Conservation (phyloP, 495 filamentous ascomycete genomes). For the Aspergillus sclerotiicarbonarius region DNA sequence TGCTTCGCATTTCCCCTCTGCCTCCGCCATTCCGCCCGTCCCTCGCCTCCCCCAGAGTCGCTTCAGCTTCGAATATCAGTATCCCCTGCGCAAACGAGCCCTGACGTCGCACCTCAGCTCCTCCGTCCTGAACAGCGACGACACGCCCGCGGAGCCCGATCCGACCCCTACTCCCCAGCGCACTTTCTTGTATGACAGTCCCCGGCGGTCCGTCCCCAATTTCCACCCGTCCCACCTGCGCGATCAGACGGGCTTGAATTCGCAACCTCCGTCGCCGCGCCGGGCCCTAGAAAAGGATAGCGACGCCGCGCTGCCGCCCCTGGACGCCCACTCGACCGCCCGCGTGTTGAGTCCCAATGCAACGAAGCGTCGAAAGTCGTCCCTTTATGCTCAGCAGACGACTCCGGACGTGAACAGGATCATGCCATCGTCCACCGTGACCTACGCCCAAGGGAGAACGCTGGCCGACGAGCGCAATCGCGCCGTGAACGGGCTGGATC, state of each 20-base stretch:
- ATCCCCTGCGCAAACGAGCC: constrained; percentile 23
- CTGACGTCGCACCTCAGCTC: constrained; percentile 20
- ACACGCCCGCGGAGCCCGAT: constrained; percentile 10
- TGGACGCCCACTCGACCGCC: constrained; percentile 15
- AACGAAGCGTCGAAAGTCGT: constrained; percentile 28
- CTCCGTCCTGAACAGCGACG: constrained; percentile 14
- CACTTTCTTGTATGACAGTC: constrained; percentile 20
- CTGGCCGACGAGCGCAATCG: constrained; percentile 32
- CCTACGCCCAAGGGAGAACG: constrained; percentile 25
- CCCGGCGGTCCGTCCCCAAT: constrained; percentile 21
- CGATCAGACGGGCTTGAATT: constrained; percentile 1
- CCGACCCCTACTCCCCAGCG: constrained; percentile 18
- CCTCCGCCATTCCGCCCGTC: constrained; percentile 6
- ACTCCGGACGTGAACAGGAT: constrained; percentile 25
- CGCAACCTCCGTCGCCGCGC: constrained; percentile 13
- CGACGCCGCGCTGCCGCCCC: constrained; percentile 17
- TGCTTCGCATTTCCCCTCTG: constrained; percentile 4
- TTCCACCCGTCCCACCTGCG: constrained; percentile 18
- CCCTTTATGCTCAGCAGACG: constrained; percentile 28
- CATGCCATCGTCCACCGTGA: constrained; percentile 28
- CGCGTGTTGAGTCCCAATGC: constrained; percentile 32
- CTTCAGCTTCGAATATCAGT: constrained; percentile 26
- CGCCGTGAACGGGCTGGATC: constrained; percentile 26
- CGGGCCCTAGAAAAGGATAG: constrained; percentile 12
- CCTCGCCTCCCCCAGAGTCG: constrained; percentile 25